These are phyloP conservation scores for Ophiostoma himal-ulmi DNA, from an alignment of 2,329 filamentous ascomycete species.

Conservation along the genomic window DNA sequence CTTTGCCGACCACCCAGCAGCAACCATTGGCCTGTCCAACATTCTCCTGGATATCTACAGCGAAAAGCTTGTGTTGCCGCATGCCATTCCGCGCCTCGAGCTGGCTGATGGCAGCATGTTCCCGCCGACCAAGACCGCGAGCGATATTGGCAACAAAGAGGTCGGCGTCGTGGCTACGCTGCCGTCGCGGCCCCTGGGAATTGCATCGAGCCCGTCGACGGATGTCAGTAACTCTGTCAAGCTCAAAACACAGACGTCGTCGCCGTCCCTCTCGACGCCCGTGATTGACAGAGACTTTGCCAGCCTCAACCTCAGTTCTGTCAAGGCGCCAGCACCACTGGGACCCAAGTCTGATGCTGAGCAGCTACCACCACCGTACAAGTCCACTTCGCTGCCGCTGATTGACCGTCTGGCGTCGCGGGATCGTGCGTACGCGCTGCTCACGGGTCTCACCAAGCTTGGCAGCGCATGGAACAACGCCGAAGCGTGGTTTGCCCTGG, in stretches of 20 bases:
- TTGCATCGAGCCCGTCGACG: slow-evolving; percentile 31
- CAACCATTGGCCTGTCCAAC: slow-evolving; percentile 75
- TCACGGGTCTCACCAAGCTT: slow-evolving; percentile 77
- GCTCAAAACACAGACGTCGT: slow-evolving; percentile 11
- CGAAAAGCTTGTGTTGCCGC: slow-evolving; percentile 56
- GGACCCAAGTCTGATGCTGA: slow-evolving; percentile 11
- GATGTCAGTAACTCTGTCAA: neutral
- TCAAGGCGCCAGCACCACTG: neutral
- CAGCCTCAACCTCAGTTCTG: neutral
- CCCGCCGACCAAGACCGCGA: slow-evolving; percentile 17
- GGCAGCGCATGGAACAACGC: slow-evolving; percentile 84
- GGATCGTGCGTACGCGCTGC: slow-evolving; percentile 78
- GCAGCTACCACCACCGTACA: slow-evolving; percentile 46
- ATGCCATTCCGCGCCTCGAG: slow-evolving; percentile 45
- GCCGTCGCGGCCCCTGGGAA: slow-evolving; percentile 44
- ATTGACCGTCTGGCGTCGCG: slow-evolving; percentile 81
- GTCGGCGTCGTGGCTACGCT: slow-evolving; percentile 28
- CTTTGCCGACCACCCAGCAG: slow-evolving; percentile 70
- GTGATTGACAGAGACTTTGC: neutral
- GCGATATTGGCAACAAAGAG: slow-evolving; percentile 21
- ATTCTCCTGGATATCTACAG: slow-evolving; percentile 82
- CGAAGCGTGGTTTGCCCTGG: slow-evolving; percentile 88
- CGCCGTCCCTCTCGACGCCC: neutral
- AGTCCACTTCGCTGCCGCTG: slow-evolving; percentile 58
- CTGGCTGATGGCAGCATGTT: slow-evolving; percentile 32